phyloP scores from a whole-genome alignment of 83 land plant genomes.

The Larix sibirica region DNA sequence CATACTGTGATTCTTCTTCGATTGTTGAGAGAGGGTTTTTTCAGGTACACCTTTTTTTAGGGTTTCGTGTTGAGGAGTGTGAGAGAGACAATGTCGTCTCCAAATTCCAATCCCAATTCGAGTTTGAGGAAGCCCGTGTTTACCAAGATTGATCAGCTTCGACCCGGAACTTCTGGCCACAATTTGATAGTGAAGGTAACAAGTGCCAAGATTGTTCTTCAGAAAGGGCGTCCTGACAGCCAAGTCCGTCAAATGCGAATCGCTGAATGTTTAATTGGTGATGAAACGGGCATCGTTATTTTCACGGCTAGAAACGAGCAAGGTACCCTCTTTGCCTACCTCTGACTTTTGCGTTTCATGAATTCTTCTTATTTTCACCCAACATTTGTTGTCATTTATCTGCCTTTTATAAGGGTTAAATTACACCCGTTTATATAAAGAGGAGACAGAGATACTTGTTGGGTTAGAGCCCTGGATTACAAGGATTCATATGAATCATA shows the following conservation, averaged over 20 bases:
- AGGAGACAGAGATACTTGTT: too few species aligned
- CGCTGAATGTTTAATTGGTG: slow-evolving; percentile 34
- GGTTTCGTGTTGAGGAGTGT: neutral
- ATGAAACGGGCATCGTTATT: slow-evolving; percentile 29
- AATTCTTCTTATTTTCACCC: too few species aligned
- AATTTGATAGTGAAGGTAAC: slow-evolving; percentile 28
- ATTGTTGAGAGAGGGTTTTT: too few species aligned
- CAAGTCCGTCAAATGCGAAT: slow-evolving; percentile 29
- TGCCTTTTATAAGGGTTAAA: too few species aligned
- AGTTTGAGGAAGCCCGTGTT: slow-evolving; percentile 24
- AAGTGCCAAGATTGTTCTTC: slow-evolving; percentile 20
- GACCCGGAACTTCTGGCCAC: slow-evolving; percentile 19
- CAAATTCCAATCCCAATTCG: slow-evolving; percentile 6
- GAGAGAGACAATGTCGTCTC: slow-evolving; percentile 10
- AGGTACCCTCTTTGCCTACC: slow-evolving; percentile 11
- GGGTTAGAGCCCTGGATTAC: too few species aligned
- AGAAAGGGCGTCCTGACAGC: slow-evolving; percentile 19
- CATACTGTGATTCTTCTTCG: too few species aligned
- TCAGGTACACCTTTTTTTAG: too few species aligned
- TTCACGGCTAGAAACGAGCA: slow-evolving; percentile 39
- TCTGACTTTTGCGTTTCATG: too few species aligned
- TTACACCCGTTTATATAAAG: too few species aligned
- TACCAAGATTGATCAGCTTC: slow-evolving; percentile 21
- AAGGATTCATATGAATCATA: too few species aligned
- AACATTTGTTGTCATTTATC: too few species aligned